phyloP scores from a whole-genome alignment of 2,329 filamentous ascomycete genomes.

The Penicillium sp. region DNA sequence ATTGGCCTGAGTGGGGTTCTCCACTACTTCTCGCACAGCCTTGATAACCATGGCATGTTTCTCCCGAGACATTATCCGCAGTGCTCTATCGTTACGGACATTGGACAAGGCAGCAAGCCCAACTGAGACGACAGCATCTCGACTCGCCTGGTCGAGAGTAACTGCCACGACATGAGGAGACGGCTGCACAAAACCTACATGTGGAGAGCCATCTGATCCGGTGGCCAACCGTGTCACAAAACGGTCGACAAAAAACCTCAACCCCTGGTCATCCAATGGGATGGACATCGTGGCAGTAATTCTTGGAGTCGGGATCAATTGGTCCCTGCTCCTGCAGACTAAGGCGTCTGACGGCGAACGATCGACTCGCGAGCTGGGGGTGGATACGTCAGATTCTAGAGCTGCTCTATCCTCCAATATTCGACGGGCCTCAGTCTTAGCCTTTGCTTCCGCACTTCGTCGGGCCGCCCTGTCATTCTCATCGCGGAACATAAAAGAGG shows the following conservation, averaged over 20 bases:
- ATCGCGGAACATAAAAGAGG: constrained; percentile 23
- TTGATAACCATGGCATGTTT: constrained; percentile 18
- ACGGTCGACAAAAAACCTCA: constrained; percentile 19
- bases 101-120: constrained; percentile 23
- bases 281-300: constrained; percentile 5
- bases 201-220: not conserved
- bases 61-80: constrained; percentile 15
- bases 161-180: constrained; percentile 6
- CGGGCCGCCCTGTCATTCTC: constrained; percentile 23
- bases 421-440: constrained; percentile 14
- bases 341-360: not conserved
- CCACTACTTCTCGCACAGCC: constrained; percentile 12
- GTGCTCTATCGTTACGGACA: constrained; percentile 14
- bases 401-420: constrained; percentile 2
- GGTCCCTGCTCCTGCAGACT: not conserved
- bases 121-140: constrained; percentile 19
- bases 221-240: constrained; percentile 14
- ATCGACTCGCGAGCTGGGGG: not conserved
- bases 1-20: constrained; percentile 11
- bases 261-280: constrained; percentile 17
- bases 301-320: not conserved
- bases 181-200: not conserved
- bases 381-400: not conserved
- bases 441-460: constrained; percentile 17
- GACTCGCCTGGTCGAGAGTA: constrained; percentile 8